phyloP scores from a whole-genome alignment of 257 asterid genomes.

The Paulownia fortunei region DNA sequence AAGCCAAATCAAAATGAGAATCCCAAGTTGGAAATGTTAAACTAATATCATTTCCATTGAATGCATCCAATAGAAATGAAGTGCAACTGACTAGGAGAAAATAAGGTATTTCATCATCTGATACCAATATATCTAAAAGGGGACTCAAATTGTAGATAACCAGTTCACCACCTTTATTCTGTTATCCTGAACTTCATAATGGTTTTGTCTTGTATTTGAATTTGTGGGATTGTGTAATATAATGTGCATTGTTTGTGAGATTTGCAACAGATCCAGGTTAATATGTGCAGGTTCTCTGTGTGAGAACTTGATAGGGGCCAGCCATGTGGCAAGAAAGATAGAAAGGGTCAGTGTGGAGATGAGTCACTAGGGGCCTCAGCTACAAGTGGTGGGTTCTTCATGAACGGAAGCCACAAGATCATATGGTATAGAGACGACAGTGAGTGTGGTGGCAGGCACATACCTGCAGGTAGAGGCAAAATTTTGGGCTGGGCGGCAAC shows the following conservation, averaged over 20 bases:
- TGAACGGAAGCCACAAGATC: neutral
- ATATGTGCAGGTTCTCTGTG: neutral
- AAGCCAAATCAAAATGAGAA: slow-evolving; percentile 8
- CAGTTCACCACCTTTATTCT: slow-evolving; percentile 14
- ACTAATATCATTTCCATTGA: slow-evolving; percentile 12
- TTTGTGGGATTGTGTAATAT: slow-evolving; percentile 1
- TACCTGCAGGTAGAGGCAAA: neutral
- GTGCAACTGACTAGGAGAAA: neutral
- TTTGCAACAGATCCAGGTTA: neutral
- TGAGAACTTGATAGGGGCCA: neutral
- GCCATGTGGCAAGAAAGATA: slow-evolving; percentile 4
- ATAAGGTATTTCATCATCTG: neutral
- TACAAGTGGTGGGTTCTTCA: neutral
- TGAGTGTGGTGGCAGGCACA: neutral
- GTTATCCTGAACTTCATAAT: neutral
- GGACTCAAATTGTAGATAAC: neutral
- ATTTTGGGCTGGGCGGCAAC: neutral
- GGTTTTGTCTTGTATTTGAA: slow-evolving; percentile 4
- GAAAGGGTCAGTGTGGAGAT: slow-evolving; percentile 5
- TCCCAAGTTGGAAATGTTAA: slow-evolving; percentile 21
- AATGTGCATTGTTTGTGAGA: slow-evolving; percentile 13
- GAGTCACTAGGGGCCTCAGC: neutral
- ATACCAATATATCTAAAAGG: slow-evolving; percentile 10
- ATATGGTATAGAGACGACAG: neutral
- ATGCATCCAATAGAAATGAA: slow-evolving; percentile 7